A percentile compares a stretch with the other conserved stretches of the same genome.
Evolutionary conservation across 1,284 basidiomycete genomes (phyloP).

Genomic region (Boletus albobrunnescens): DNA sequence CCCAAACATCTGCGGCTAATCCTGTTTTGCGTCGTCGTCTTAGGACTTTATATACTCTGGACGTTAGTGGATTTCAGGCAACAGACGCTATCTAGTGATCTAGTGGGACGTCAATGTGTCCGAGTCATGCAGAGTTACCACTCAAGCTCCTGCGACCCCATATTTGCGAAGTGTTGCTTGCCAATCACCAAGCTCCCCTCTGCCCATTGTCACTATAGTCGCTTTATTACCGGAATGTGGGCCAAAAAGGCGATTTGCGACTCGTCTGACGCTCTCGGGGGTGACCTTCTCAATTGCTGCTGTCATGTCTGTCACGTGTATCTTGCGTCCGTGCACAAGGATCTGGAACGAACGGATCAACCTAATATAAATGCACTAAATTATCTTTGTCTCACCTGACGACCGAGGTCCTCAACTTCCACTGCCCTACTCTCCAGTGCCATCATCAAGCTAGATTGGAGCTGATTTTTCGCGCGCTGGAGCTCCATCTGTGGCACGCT

Average conservation of each 20-base stretch:
- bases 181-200: conserved; percentile 64
- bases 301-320: conserved; percentile 90
- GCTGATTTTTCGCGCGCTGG: conserved; percentile 89
- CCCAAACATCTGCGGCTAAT: conserved; percentile 49
- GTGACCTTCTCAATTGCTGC: conserved; percentile 83
- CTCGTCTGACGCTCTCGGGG: conserved; percentile 64
- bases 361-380: neutral
- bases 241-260: conserved; percentile 72
- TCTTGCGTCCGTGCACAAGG: conserved; percentile 86
- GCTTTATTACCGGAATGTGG: conserved; percentile 57
- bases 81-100: neutral
- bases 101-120: neutral
- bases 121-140: neutral
- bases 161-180: conserved; percentile 61
- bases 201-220: conserved; percentile 71
- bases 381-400: conserved; percentile 51
- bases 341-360: conserved; percentile 48
- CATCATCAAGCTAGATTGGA: conserved; percentile 94
- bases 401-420: conserved; percentile 86
- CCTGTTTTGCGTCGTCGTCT: neutral
- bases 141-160: conserved; percentile 45
- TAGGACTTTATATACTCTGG: neutral
- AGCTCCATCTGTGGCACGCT: conserved; percentile 70
- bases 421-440: conserved; percentile 88
- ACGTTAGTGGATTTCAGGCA: conserved; percentile 1